Percentiles rank a stretch among this genome's conserved stretches.
These are phyloP conservation scores for Boletales sp. DNA, from an alignment of 768 basidiomycete species.

Conservation along the genomic window DNA sequence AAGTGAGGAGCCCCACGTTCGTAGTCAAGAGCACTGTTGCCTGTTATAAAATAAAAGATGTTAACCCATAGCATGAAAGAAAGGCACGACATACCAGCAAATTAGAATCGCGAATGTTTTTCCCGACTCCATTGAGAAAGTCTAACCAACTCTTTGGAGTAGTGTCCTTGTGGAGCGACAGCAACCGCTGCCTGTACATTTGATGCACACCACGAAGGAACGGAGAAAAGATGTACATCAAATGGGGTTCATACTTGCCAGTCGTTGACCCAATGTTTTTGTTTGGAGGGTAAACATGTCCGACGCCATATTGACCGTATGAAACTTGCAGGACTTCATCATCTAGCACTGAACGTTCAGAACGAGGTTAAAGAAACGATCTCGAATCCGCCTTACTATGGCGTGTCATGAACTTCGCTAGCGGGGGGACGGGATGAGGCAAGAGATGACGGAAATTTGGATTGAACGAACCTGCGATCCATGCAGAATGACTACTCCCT, in stretches of 20 bases:
- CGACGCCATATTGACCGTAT: slow-evolving; percentile 27
- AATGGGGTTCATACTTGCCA: slow-evolving; percentile 12
- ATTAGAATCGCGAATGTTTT: slow-evolving; percentile 31
- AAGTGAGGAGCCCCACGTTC: slow-evolving; percentile 20
- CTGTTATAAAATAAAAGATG: slow-evolving; percentile 2
- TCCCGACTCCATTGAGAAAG: slow-evolving; percentile 31
- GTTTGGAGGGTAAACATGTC: slow-evolving; percentile 28
- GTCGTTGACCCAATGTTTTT: slow-evolving; percentile 9
- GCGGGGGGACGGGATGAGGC: slow-evolving; percentile 1
- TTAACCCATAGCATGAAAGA: background rate
- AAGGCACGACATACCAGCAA: slow-evolving; percentile 16
- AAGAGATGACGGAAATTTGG: background rate
- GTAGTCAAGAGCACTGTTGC: slow-evolving; percentile 29
- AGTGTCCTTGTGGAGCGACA: slow-evolving; percentile 26
- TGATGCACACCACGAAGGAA: slow-evolving; percentile 25
- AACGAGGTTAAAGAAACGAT: no score
- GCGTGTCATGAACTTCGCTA: slow-evolving; percentile 30
- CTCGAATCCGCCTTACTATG: slow-evolving; percentile 18
- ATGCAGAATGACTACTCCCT: slow-evolving; percentile 14
- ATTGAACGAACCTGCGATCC: slow-evolving; percentile 23
- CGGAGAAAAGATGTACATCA: slow-evolving; percentile 19
- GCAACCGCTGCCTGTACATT: slow-evolving; percentile 23
- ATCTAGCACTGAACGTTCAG: slow-evolving; percentile 4
- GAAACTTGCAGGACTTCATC: slow-evolving; percentile 27
- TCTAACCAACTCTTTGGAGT: slow-evolving; percentile 22